Base-by-base conservation (phyloP, 306 rosid species). In the Cucurbita pepo region DNA sequence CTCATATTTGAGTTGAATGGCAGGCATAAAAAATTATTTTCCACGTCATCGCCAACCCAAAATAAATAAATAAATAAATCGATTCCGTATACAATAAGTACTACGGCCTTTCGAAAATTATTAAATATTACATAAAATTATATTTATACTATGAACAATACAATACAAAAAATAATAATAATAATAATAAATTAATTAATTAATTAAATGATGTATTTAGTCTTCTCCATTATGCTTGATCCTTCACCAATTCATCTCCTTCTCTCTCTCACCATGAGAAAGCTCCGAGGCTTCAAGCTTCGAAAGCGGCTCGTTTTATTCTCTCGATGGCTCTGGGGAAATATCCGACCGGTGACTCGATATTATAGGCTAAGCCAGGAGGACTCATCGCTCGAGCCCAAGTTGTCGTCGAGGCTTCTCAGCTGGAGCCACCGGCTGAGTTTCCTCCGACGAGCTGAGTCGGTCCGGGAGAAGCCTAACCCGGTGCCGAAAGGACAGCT, bases 401-500 rank as follows among this genome's bases (percentile, higher is more conserved):
- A 22, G 56, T 62, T 85, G 19, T 18, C 81, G 7, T 19, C 67
- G 7, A 90, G 75, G 78, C 75, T 93, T 50, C 80, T 87, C 21
- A 72, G 48, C 0, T 93, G 94, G 98, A 85, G 88, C 1, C 85
- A 81, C 7, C 82, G 74, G 14, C 47, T 90, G 34, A 83, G 80
- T 6, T 19, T 41, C 10, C 16, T 18, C 10, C 84, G 40, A 25
- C 66, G 54, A 30, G 5, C 2, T n/a, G 78, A 83, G 40, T 51
- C 83, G 75, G 86, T 6, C 84, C 83, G 12, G 1, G 55, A 18
- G 44, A 71, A 55, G 76, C 25, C 55, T 6, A 45, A 45, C n/a
- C n/a, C 79, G 4, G 91, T 88, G 12, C 98, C 98, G 0, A 93
- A 88, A 73, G 98, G 98, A 0, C 87, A 90, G 69, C 70, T 87